phyloP scores from a whole-genome alignment of 1,284 basidiomycete species.

The Sphagnurus paluster region DNA sequence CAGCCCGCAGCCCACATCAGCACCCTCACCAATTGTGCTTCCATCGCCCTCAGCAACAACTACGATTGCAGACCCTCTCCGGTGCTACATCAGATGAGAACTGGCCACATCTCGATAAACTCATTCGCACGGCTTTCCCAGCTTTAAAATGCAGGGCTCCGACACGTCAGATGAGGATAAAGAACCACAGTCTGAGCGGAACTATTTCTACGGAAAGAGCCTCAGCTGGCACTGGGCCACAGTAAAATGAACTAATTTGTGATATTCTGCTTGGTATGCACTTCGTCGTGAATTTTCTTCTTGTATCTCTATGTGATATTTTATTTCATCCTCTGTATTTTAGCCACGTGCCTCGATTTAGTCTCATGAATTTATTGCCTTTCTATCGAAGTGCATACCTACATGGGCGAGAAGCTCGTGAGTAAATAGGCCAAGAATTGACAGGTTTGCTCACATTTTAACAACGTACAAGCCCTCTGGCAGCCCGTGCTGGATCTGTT shows the following conservation, averaged over 20 bases:
- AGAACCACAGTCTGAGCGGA: constrained; percentile 54
- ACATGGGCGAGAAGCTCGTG: constrained; percentile 5
- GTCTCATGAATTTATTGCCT: not conserved
- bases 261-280: no score
- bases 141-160: constrained; percentile 52
- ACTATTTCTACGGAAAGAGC: constrained; percentile 33
- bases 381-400: constrained; percentile 53
- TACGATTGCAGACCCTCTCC: constrained; percentile 71
- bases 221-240: constrained; percentile 14
- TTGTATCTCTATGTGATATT: constrained; percentile 17
- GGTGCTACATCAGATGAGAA: constrained; percentile 92
- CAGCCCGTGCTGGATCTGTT: constrained; percentile 78
- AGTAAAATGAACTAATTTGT: no score
- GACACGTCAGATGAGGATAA: constrained; percentile 39
- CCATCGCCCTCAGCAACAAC: constrained; percentile 39
- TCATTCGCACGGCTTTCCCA: constrained; percentile 61
- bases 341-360: not conserved
- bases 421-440: not conserved
- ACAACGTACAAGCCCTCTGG: constrained; percentile 80
- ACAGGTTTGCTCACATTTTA: constrained; percentile 63
- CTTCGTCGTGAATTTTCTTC: no score
- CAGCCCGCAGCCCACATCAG: constrained; percentile 34
- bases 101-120: constrained; percentile 77
- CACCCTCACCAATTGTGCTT: constrained; percentile 52
- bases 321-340: constrained; percentile 3